phyloP scores from a whole-genome alignment of 2,329 filamentous ascomycete genomes.

The Incumbomyces delicatus region DNA sequence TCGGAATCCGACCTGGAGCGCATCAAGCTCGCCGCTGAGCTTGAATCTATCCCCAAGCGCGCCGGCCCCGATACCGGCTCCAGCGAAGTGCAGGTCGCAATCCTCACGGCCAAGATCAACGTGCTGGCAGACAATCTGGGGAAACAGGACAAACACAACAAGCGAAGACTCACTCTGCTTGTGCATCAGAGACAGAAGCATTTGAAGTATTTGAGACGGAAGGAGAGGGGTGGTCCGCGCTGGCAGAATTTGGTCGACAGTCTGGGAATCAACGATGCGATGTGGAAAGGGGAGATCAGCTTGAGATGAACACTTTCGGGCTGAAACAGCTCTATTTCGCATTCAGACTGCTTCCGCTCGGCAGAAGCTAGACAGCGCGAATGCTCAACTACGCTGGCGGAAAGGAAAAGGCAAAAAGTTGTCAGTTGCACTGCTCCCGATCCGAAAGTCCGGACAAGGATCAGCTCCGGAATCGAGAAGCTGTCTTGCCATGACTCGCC shows the following conservation, averaged over 20 bases:
- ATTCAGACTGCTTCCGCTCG: too few relatives aligned
- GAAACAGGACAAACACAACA: slow-evolving; percentile 82
- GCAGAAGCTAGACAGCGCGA: too few relatives aligned
- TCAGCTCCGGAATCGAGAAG: too few relatives aligned
- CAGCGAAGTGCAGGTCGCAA: slow-evolving; percentile 94
- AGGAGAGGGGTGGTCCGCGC: slow-evolving; percentile 81
- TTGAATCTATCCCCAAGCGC: slow-evolving; percentile 36
- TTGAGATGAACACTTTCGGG: slow-evolving; percentile 28
- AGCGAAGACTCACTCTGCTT: slow-evolving; percentile 74
- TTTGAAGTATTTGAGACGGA: slow-evolving; percentile 73
- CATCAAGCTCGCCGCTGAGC: slow-evolving; percentile 1
- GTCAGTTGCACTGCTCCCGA: too few relatives aligned
- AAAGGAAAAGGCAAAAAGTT: too few relatives aligned
- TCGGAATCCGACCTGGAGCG: neutral
- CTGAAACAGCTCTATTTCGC: too few relatives aligned
- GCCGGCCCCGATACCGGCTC: slow-evolving; percentile 90
- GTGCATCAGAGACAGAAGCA: slow-evolving; percentile 85
- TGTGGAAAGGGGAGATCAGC: slow-evolving; percentile 83
- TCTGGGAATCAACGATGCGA: slow-evolving; percentile 75
- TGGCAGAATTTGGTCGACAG: slow-evolving; percentile 80
- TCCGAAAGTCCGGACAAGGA: too few relatives aligned
- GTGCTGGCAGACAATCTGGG: slow-evolving; percentile 64
- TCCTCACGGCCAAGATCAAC: slow-evolving; percentile 88
- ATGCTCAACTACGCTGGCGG: too few relatives aligned
- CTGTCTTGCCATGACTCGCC: too few relatives aligned